A percentile compares a stretch with the other conserved stretches of the same genome.
Evolutionary conservation across 345 rosid species (phyloP).

Genomic region (Theobroma cacao): DNA sequence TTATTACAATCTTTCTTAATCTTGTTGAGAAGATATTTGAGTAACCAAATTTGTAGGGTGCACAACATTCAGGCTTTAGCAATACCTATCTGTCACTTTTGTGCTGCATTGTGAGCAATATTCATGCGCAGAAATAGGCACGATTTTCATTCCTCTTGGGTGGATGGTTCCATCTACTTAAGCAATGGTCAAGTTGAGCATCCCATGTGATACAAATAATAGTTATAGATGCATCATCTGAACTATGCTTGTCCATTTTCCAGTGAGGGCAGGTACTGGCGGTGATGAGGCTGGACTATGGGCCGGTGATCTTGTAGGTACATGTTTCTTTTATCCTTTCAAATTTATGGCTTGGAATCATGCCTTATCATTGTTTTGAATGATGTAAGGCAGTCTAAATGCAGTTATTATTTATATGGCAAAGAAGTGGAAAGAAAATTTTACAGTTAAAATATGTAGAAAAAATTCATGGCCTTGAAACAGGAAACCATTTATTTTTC

Average conservation of each 20-base stretch:
- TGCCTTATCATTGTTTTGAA: constrained; percentile 9
- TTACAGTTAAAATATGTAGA: background rate
- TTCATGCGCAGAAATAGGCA: background rate
- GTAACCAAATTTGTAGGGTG: background rate
- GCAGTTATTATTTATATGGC: background rate
- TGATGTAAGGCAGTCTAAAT: background rate
- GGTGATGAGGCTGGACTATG: constrained; percentile 99
- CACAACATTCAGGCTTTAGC: background rate
- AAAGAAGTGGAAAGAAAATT: background rate
- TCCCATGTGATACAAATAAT: background rate
- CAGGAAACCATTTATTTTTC: background rate
- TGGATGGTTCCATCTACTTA: background rate
- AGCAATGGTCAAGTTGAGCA: background rate
- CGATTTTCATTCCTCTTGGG: background rate
- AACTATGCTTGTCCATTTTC: constrained; percentile 20
- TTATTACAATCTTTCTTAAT: constrained; percentile 1
- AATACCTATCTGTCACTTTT: background rate
- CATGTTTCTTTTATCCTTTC: constrained; percentile 56
- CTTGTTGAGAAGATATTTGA: background rate
- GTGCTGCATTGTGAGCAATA: background rate
- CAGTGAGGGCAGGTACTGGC: constrained; percentile 99
- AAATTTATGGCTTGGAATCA: constrained; percentile 17
- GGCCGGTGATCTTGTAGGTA: constrained; percentile 99
- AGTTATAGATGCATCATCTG: background rate
- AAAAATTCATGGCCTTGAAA: constrained; percentile 8